These are phyloP conservation scores for Saccharomycopsis lassenensis DNA, from an alignment of 805 yeast genomes.

Conservation along the genomic window DNA sequence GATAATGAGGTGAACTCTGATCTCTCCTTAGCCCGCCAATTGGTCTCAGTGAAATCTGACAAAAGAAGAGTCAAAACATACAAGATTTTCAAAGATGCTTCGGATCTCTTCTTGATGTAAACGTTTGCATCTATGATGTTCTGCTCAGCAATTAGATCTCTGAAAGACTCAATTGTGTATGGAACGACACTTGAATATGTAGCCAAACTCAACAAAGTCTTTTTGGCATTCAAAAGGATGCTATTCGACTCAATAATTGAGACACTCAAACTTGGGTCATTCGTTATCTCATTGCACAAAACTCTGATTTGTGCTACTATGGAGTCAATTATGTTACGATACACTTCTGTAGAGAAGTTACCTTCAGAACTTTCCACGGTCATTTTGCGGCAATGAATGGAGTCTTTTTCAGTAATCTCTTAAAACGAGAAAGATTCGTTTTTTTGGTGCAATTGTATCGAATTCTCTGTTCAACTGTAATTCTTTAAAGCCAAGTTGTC, in stretches of 20 bases:
- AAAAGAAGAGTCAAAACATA: constrained; percentile 5
- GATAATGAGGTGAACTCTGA: constrained; percentile 3
- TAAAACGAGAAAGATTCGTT: too few relatives aligned
- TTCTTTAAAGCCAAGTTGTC: too few relatives aligned
- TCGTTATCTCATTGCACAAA: constrained; percentile 7
- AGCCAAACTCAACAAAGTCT: constrained; percentile 9
- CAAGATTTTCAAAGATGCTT: constrained; percentile 11
- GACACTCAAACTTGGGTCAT: constrained; percentile 9
- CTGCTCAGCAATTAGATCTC: constrained; percentile 8
- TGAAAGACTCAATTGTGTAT: constrained; percentile 10
- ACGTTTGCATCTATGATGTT: constrained; percentile 9
- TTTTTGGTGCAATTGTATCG: too few relatives aligned
- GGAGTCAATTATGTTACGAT: constrained; percentile 12
- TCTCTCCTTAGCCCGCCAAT: constrained; percentile 16
- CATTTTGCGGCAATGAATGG: too few relatives aligned
- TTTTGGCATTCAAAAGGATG: constrained; percentile 4
- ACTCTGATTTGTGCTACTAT: constrained; percentile 4
- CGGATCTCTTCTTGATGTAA: constrained; percentile 14
- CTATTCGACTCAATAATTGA: constrained; percentile 13
- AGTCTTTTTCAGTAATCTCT: too few relatives aligned
- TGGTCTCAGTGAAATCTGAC: constrained; percentile 15
- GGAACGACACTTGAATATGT: constrained; percentile 3
- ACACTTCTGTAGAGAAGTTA: too few relatives aligned
- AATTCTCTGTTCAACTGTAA: too few relatives aligned
- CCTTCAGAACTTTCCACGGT: too few relatives aligned